Conservation (phyloP, 306 rosid species). For the Glycine latifolia region DNA sequence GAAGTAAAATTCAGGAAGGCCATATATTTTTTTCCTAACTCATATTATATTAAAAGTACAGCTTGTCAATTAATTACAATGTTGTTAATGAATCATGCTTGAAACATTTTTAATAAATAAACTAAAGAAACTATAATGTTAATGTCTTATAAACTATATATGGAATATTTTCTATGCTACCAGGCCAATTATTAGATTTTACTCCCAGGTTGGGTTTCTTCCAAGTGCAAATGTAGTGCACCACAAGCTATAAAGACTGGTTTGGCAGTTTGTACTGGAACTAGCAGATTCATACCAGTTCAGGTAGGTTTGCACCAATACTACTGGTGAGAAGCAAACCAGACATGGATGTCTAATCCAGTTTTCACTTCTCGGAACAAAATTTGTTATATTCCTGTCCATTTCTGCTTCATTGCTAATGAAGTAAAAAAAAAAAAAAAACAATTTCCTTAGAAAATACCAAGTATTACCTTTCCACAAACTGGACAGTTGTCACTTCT, state of each 20-base stretch:
- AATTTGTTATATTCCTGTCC: neutral
- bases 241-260: conserved; percentile 1
- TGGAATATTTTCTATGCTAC: neutral
- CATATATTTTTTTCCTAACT: no score
- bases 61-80: neutral
- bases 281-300: neutral
- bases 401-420: conserved; percentile 27
- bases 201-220: conserved; percentile 11
- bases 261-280: conserved; percentile 16
- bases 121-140: neutral
- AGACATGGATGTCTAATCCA: neutral
- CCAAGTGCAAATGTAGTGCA: neutral
- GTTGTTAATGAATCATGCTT: neutral
- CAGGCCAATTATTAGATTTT: neutral
- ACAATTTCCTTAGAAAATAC: conserved; percentile 3
- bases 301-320: neutral
- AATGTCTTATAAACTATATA: neutral
- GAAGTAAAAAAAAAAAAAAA: neutral
- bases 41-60: neutral
- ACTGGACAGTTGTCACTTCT: conserved; percentile 99
- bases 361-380: conserved; percentile 1
- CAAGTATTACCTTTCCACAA: conserved; percentile 86
- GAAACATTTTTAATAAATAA: conserved; percentile 1
- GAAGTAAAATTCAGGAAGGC: neutral
- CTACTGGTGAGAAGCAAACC: conserved; percentile 21